A percentile compares a stretch with the other conserved stretches of the same genome.
These are phyloP conservation scores for Botrytis hyacinthi DNA, from an alignment of 2,329 filamentous ascomycete species.

Conservation along the genomic window DNA sequence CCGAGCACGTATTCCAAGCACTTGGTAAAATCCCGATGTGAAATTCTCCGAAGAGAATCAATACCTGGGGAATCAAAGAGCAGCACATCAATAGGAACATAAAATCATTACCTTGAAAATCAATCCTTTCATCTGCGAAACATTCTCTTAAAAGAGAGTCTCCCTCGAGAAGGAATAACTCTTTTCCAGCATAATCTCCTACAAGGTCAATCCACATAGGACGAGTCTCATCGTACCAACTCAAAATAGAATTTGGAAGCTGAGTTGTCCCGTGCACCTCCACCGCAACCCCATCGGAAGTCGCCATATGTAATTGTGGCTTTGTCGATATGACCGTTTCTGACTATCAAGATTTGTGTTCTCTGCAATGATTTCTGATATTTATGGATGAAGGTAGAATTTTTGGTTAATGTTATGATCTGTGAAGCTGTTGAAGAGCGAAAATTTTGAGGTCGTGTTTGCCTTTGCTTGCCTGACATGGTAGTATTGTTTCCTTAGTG, in stretches of 20 bases:
- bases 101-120: conserved; percentile 51
- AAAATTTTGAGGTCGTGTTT: conserved; percentile 9
- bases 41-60: conserved; percentile 5
- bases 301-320: conserved; percentile 12
- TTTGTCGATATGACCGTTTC: conserved; percentile 8
- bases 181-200: conserved; percentile 72
- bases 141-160: conserved; percentile 68
- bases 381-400: not conserved
- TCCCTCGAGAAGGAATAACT: conserved; percentile 70
- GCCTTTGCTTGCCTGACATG: conserved; percentile 1
- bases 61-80: not conserved
- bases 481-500: not conserved
- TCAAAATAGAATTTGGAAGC: conserved; percentile 30
- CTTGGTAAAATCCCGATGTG: not conserved
- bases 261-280: conserved; percentile 18
- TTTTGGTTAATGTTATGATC: not conserved
- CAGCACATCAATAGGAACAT: not conserved
- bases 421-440: not conserved
- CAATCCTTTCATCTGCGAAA: conserved; percentile 59
- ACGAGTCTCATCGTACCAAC: conserved; percentile 44
- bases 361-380: conserved; percentile 9
- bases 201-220: conserved; percentile 61
- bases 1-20: not conserved
- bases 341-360: not conserved
- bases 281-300: conserved; percentile 17